Evolutionary conservation across 1,284 basidiomycete genomes (phyloP).

Genomic region (Naganishia sp.): DNA sequence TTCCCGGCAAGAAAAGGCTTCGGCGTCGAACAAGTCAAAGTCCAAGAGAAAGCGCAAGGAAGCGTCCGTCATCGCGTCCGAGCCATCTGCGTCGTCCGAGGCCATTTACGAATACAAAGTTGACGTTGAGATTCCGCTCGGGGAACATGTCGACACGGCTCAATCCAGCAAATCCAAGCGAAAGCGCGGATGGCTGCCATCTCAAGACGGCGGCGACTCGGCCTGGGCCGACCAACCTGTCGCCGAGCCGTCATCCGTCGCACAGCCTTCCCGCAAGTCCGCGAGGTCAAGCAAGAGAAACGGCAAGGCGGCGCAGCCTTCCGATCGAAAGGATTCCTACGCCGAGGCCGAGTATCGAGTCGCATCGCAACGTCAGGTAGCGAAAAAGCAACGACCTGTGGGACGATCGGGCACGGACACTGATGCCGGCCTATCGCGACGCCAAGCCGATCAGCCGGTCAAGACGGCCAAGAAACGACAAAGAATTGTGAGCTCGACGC

Average conservation of each 20-base stretch:
- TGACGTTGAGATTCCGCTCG: slow-evolving; percentile 6
- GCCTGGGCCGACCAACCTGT: slow-evolving; percentile 4
- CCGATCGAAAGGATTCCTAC: neutral
- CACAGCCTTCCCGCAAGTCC: neutral
- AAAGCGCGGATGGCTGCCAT: slow-evolving; percentile 21
- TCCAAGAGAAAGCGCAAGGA: slow-evolving; percentile 1
- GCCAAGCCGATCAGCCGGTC: neutral
- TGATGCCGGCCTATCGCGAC: slow-evolving; percentile 4
- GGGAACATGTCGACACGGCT: neutral
- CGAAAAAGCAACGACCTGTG: neutral
- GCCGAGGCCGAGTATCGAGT: slow-evolving; percentile 2
- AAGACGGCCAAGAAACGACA: slow-evolving; percentile 7
- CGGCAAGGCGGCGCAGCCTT: slow-evolving; percentile 1
- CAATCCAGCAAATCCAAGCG: slow-evolving; percentile 10
- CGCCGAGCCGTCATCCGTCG: neutral
- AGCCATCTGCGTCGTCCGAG: neutral
- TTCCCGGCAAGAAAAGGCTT: too few relatives aligned
- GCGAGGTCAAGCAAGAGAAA: slow-evolving; percentile 1
- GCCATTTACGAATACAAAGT: too few relatives aligned
- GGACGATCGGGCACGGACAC: slow-evolving; percentile 3
- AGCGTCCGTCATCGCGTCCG: neutral
- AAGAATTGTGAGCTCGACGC: slow-evolving; percentile 30
- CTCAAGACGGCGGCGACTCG: slow-evolving; percentile 9
- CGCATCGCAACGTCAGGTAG: neutral
- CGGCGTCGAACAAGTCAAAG: neutral